A percentile compares a stretch with the other conserved stretches of the same genome.
Conservation (phyloP, 192 early-diverging fungal genomes). For the Pilaira anomala region DNA sequence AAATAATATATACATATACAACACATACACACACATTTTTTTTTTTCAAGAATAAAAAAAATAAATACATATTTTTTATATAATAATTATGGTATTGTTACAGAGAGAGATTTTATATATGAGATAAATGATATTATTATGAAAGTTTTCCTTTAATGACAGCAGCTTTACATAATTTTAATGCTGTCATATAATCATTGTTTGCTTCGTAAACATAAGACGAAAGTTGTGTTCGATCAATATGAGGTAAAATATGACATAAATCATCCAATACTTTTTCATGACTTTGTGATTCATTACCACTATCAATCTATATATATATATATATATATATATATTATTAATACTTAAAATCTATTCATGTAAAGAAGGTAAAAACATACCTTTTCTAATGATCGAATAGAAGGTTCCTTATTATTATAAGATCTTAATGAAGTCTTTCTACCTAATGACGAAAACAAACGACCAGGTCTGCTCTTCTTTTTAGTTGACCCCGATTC, state of each 20-base stretch:
- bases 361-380: too few species aligned
- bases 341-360: background rate
- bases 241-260: slow-evolving; percentile 48
- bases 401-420: background rate
- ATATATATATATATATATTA: background rate
- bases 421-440: slow-evolving; percentile 14
- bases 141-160: slow-evolving; percentile 41
- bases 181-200: slow-evolving; percentile 47
- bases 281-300: background rate
- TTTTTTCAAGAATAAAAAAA: background rate
- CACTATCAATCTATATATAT: background rate
- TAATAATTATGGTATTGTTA: background rate
- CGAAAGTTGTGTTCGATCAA: slow-evolving; percentile 37
- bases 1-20: background rate
- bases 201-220: slow-evolving; percentile 42
- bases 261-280: slow-evolving; percentile 46
- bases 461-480: background rate
- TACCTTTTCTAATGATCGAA: slow-evolving; percentile 3
- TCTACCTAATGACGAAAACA: slow-evolving; percentile 15
- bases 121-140: background rate
- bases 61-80: background rate
- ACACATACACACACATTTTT: background rate
- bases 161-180: slow-evolving; percentile 41
- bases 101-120: too few species aligned
- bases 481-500: slow-evolving; percentile 8